A percentile compares a stretch with the other conserved stretches of the same genome.
These are phyloP conservation scores for Aspergillus sp. DNA, from an alignment of 2,329 filamentous ascomycete genomes.

Conservation along the genomic window DNA sequence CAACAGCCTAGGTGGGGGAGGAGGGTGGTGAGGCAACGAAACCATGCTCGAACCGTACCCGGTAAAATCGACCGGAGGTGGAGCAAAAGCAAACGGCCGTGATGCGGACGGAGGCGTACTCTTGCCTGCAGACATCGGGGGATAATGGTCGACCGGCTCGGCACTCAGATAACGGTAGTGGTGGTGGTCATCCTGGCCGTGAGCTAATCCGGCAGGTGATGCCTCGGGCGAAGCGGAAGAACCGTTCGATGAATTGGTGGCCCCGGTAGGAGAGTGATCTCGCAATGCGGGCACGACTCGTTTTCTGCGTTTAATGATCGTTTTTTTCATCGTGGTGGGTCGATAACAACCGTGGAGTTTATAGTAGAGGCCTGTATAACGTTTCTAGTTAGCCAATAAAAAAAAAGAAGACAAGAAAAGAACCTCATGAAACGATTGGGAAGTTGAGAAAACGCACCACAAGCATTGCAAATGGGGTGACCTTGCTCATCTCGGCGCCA, in stretches of 20 bases:
- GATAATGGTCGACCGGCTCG: conserved; percentile 34
- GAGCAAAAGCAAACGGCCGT: conserved; percentile 26
- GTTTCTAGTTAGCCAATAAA: conserved; percentile 1
- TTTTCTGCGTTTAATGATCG: conserved; percentile 91
- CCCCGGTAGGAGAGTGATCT: conserved; percentile 37
- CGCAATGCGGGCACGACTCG: conserved; percentile 74
- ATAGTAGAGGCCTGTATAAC: conserved; percentile 69
- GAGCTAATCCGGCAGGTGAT: conserved; percentile 25
- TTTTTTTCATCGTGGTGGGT: conserved; percentile 97
- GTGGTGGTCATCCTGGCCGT: conserved; percentile 14
- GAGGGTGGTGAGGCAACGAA: conserved; percentile 25
- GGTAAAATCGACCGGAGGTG: conserved; percentile 45
- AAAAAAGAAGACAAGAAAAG: background rate
- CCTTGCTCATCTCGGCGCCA: conserved; percentile 92
- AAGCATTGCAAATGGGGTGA: conserved; percentile 97
- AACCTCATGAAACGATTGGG: background rate
- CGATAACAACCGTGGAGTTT: conserved; percentile 91
- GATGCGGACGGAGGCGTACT: conserved; percentile 37
- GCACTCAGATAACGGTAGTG: conserved; percentile 27
- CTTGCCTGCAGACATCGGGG: conserved; percentile 31
- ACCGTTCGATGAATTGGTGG: conserved; percentile 33
- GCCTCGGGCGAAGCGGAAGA: conserved; percentile 38
- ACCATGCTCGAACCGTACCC: conserved; percentile 31
- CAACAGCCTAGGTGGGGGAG: conserved; percentile 22
- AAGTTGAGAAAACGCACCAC: conserved; percentile 56